Base-by-base conservation (phyloP, 371 early-diverging fungal species). In the Mortierella sp. region DNA sequence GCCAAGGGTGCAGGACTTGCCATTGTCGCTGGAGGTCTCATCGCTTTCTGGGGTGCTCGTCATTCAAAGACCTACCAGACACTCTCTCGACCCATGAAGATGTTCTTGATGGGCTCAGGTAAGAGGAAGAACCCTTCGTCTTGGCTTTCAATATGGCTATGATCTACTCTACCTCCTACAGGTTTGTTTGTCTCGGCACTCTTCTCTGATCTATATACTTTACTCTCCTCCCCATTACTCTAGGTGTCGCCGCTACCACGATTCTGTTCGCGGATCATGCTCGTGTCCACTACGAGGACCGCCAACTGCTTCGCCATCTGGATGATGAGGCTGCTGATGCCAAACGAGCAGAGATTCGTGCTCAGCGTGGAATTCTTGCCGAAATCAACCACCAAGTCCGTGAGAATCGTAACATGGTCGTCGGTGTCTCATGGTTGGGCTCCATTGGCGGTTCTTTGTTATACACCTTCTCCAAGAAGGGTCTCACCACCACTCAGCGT, bases 371-470 rank as follows among this genome's bases (percentile, higher is more conserved):
- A 22, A 0, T 57, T 8, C 0, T 77, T 17, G 78, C 78, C 19
- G 78, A 77, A 60, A 3, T 59, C 31, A 69, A 66, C 59, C 52
- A 69, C 37, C 66, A 77, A 51, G 63, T 86, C 57, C 80, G 78
- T 6, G 79, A 79, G 63, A 66, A 86, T 61, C 71, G 82, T 52
- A 86, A 83, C 67, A 54, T 69, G 44, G 79, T 86, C 13, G 64
- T 86, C n/a, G 92, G 92, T 53, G 69, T 82, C 48, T 86, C 92
- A 29, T 92, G 92, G 92, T 79, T 85, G 60, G 79, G 81, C 17
- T 88, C 88, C 40, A 90, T 91, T 83, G 86, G 77, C 12, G 90
- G 86, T 49, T 87, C 92, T 1, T 60, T 90, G 17, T 83, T 83
- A 25, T 83, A 87, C 64, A 83, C 89, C 57, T 91, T 90, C 63